A percentile compares a stretch with the other conserved stretches of the same genome.
Evolutionary conservation across 495 filamentous ascomycete species (phyloP).

Genomic region (Trichoderma orchidacearum): DNA sequence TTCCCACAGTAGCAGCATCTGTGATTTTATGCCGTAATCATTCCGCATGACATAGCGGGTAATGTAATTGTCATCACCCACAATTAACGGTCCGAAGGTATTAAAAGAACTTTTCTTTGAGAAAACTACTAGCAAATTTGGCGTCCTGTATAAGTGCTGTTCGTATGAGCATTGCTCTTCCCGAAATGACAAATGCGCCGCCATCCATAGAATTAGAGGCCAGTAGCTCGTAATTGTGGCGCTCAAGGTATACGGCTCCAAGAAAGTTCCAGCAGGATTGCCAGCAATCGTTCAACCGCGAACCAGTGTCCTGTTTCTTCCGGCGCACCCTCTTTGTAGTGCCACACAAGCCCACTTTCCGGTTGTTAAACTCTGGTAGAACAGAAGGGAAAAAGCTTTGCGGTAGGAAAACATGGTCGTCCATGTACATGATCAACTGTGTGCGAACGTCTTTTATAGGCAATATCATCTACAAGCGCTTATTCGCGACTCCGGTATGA

Average conservation of each 20-base stretch:
- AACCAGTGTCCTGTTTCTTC: conserved; percentile 7
- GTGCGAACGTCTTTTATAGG: conserved; percentile 29
- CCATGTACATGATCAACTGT: conserved; percentile 31
- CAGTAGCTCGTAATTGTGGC: conserved; percentile 44
- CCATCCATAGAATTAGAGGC: conserved; percentile 40
- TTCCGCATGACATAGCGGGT: conserved; percentile 46
- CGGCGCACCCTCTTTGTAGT: conserved; percentile 36
- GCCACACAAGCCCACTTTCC: conserved; percentile 35
- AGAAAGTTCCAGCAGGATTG: conserved; percentile 35
- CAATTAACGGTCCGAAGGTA: conserved; percentile 37
- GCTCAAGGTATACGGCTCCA: conserved; percentile 37
- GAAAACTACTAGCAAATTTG: conserved; percentile 37
- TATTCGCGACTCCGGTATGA: conserved; percentile 15
- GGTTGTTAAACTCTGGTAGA: conserved; percentile 38
- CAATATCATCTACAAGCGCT: conserved; percentile 33
- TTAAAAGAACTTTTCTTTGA: conserved; percentile 38
- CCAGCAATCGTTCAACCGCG: conserved; percentile 13
- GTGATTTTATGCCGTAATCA: conserved; percentile 44
- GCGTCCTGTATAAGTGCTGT: conserved; percentile 30
- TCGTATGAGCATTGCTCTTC: conserved; percentile 34
- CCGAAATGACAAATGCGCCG: conserved; percentile 42
- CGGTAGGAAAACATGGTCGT: conserved; percentile 38
- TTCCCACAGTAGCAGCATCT: conserved; percentile 41
- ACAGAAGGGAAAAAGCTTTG: conserved; percentile 27
- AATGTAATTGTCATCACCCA: conserved; percentile 62